Base-by-base conservation (phyloP, 768 basidiomycete species). In the Lactarius hengduanensis region DNA sequence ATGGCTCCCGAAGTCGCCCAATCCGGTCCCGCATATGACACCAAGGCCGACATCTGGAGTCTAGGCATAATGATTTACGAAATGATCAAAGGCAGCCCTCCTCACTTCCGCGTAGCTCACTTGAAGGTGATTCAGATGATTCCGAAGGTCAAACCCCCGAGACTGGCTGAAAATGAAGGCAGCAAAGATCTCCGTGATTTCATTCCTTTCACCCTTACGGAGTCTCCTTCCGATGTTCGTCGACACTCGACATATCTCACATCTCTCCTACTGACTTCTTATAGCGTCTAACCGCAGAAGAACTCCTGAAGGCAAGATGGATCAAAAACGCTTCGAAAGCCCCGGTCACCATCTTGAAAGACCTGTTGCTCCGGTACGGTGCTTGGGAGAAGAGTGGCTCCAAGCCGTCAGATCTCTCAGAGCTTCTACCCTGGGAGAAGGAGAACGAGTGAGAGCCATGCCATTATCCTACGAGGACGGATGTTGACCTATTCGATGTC, bases 1-100 rank as follows among this genome's bases (percentile, higher is more conserved):
- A 99, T 99, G 97, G 97, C 97, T 0, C 97, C 97, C 0, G 97
- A 99, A 77, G 94, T 98, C 3, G 92, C 96, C 18, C 91, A 94
- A 70, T 83, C 84, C 11, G 88, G 91, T 13, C 86, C 93, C n/a
- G 83, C 88, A 53, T 98, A 99, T 76, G 96, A 99, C 73, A 91
- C 92, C 61, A 98, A 97, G 75, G 97, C 96, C 3, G 97, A 99
- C 73, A 94, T 99, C 53, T 98, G 97, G 97, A 95, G 93, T 73
- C 78, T 99, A 64, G 97, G 97, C 6, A 96, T 99, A 74, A 90
- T 96, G 78, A 83, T 96, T 22, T 95, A 93, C 72, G 97, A 99
- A 76, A 96, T 98, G 89, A 87, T 90, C 71, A 95, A 93, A 74
- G 97, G 97, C n/a, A 88, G 88, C 66, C 97, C 96, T 18, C 97